Evolutionary conservation across 805 yeast genomes (phyloP), one percentile per base, ranked within the genome.

Genomic region (Saturnispora zaruensis): DNA sequence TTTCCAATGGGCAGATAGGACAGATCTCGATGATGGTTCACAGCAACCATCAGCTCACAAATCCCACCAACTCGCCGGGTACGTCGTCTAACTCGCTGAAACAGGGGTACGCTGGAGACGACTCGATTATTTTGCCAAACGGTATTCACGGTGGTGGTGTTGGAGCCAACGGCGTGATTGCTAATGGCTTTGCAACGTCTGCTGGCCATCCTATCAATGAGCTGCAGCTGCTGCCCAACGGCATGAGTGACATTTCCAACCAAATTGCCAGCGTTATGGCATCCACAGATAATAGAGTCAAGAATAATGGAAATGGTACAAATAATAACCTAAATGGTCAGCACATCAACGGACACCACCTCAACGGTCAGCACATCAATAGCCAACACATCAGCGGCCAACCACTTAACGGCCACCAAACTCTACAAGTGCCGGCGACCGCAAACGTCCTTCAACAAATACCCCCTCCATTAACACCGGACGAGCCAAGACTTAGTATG

Each of bases 1-100:
- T 85, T 47, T 83, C 91, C 9, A 85, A 85, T 66, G 95, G 95
- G 59, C 95, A 85, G 60, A 85, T 85, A 55, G 86, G 89, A 44
- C 95, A 85, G 60, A 76, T 85, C 33, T 59, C 64, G 47, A 61
- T 59, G 62, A 59, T 65, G 59, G 63, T 54, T 23, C 65, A 58
- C 48, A 32, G 13, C 23, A n/a, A 23, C 25, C 43, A 38, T 14
- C 36, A 26, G 23, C 21, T 44, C 33, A n/a, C 46, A 2, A 41
- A 33, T 21, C 47, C 51, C 5, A 34, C 55, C 4, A 45, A 41
- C 30, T 40, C 53, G 3, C 21, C 41, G 4, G 45, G 34, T 6
- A 25, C 6, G 14, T 30, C 41, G 20, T 45, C 52, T 11, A 7
- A 11, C 2, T 26, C 42, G 28, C 14, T 32, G 4, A 8, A 21